These are phyloP conservation scores for Cryptosporidium felis DNA, from an alignment of 169 alveolate species.

Conservation along the genomic window DNA sequence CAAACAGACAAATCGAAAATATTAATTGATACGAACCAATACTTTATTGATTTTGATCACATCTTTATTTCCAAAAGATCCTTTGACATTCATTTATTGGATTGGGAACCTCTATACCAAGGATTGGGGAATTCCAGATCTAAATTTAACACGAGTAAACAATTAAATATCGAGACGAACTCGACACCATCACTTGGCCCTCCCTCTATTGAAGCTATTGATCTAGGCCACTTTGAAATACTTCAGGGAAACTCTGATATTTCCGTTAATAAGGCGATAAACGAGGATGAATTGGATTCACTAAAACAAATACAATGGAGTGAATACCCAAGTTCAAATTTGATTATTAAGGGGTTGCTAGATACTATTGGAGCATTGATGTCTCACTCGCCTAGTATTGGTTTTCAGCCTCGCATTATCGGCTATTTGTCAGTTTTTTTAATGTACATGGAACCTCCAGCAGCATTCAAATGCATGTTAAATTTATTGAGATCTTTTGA, in stretches of 20 bases:
- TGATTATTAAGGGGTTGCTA: constrained; percentile 43
- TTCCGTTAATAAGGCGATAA: neutral
- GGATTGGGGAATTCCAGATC: too few species aligned
- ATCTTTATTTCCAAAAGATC: neutral
- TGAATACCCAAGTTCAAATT: neutral
- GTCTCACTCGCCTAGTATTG: constrained; percentile 39
- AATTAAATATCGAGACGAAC: too few species aligned
- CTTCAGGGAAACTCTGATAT: neutral
- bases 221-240: neutral
- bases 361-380: constrained; percentile 53
- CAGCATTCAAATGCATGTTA: constrained; percentile 60
- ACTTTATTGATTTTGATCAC: constrained; percentile 14
- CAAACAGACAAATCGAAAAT: neutral
- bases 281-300: too few species aligned
- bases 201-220: too few species aligned
- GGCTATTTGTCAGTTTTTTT: constrained; percentile 28
- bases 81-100: neutral
- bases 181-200: too few species aligned
- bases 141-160: too few species aligned
- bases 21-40: constrained; percentile 21
- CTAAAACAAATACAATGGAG: neutral
- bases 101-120: neutral
- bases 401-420: constrained; percentile 58
- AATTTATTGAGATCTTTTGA: constrained; percentile 29
- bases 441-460: constrained; percentile 67